Conservation (phyloP, 164 flowering plant species). For the Magnolia sinica region DNA sequence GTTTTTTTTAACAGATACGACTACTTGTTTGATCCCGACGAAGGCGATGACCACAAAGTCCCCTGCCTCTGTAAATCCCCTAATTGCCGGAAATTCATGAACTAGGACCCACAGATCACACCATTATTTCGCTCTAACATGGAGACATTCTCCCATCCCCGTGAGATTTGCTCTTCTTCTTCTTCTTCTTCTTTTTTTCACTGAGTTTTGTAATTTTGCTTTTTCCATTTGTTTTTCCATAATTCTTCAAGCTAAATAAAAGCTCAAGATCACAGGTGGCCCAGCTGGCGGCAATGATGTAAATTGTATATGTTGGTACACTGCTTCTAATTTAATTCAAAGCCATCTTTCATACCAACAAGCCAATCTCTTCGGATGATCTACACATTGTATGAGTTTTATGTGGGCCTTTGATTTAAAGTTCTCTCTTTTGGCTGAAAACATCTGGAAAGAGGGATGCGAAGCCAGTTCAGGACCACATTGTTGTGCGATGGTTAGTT, state of each 20-base stretch:
- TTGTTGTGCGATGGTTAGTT: too few species aligned
- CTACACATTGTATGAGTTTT: not conserved
- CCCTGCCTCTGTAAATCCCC: constrained; percentile 87
- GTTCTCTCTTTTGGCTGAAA: too few species aligned
- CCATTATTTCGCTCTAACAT: constrained; percentile 13
- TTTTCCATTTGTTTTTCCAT: not conserved
- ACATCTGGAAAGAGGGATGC: too few species aligned
- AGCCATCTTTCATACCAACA: not conserved
- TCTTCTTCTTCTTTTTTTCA: not conserved
- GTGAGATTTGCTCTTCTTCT: not conserved
- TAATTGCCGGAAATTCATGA: constrained; percentile 85
- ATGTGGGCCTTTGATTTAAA: not conserved
- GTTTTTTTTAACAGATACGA: constrained; percentile 60
- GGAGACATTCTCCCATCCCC: constrained; percentile 4
- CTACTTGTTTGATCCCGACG: constrained; percentile 88
- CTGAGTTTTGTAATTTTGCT: not conserved
- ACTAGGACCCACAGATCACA: constrained; percentile 34
- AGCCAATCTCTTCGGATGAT: not conserved
- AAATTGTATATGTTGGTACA: not conserved
- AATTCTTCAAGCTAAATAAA: constrained; percentile 5
- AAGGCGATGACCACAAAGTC: constrained; percentile 69
- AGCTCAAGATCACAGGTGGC: not conserved
- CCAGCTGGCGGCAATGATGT: constrained; percentile 1
- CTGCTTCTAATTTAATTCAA: constrained; percentile 2
- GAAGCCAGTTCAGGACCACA: too few species aligned